These are phyloP conservation scores for Cutaneotrichosporon dermatis DNA, from an alignment of 1,284 basidiomycete genomes.

Conservation along the genomic window DNA sequence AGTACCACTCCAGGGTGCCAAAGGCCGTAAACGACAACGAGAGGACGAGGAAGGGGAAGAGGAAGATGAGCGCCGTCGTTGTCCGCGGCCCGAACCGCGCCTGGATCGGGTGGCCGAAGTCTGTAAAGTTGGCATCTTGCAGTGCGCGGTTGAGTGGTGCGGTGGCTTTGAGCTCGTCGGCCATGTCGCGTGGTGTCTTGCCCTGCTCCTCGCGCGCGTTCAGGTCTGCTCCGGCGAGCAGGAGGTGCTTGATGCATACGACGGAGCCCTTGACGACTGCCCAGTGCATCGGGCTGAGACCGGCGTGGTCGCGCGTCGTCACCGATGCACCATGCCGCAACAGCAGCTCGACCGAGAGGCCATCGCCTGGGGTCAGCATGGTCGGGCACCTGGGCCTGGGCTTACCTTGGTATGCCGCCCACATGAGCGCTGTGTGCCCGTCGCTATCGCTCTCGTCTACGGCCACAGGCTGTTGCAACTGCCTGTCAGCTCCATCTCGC, in stretches of 20 bases:
- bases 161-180: slow-evolving; percentile 81
- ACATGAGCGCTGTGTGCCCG: slow-evolving; percentile 95
- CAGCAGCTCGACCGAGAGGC: slow-evolving; percentile 85
- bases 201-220: slow-evolving; percentile 75
- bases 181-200: slow-evolving; percentile 91
- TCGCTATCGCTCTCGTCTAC: slow-evolving; percentile 84
- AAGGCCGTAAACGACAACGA: slow-evolving; percentile 79
- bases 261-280: slow-evolving; percentile 94
- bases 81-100: slow-evolving; percentile 56
- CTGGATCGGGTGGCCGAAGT: slow-evolving; percentile 38
- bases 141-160: slow-evolving; percentile 82
- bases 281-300: slow-evolving; percentile 93
- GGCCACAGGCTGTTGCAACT: slow-evolving; percentile 79
- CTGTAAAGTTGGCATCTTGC: slow-evolving; percentile 60
- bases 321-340: slow-evolving; percentile 81
- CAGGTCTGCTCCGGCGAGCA: slow-evolving; percentile 80
- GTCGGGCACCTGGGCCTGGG: too few species aligned
- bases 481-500: slow-evolving; percentile 1
- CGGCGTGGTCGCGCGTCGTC: slow-evolving; percentile 69
- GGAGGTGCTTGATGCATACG: slow-evolving; percentile 71
- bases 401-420: slow-evolving; percentile 87
- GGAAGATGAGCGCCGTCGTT: slow-evolving; percentile 74
- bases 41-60: slow-evolving; percentile 71
- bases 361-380: slow-evolving; percentile 55
- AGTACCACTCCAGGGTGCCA: slow-evolving; percentile 81